phyloP scores from a whole-genome alignment of 2,329 filamentous ascomycete species.

The Leptographium flavum region DNA sequence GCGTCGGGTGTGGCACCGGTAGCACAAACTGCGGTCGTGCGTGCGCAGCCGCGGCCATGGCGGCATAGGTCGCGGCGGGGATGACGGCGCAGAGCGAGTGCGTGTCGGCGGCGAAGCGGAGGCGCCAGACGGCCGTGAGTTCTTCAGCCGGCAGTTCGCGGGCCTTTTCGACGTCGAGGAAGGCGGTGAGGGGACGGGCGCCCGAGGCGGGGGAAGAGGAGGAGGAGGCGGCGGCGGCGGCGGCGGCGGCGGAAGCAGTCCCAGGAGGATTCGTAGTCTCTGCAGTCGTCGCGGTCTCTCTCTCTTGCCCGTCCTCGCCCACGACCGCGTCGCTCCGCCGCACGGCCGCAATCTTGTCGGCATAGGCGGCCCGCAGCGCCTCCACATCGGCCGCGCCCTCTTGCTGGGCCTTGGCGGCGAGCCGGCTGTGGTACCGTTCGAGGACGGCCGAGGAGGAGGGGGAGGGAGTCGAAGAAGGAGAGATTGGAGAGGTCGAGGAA shows the following conservation, averaged over 20 bases:
- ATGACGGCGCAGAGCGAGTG: slow-evolving; percentile 75
- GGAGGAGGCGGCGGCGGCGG: background rate
- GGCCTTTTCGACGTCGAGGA: slow-evolving; percentile 68
- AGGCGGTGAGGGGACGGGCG: slow-evolving; percentile 28
- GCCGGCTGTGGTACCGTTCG: slow-evolving; percentile 79
- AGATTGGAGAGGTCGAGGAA: background rate
- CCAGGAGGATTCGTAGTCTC: background rate
- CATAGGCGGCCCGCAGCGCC: slow-evolving; percentile 68
- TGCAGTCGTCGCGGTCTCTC: background rate
- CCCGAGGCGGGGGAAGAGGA: slow-evolving; percentile 19
- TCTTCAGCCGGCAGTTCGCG: slow-evolving; percentile 61
- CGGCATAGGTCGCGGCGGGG: slow-evolving; percentile 55
- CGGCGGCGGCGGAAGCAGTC: background rate
- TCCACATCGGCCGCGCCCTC: slow-evolving; percentile 57
- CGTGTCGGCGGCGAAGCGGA: slow-evolving; percentile 62
- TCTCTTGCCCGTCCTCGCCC: slow-evolving; percentile 1
- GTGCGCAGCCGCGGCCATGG: slow-evolving; percentile 58
- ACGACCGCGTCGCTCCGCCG: slow-evolving; percentile 50
- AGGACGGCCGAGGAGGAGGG: slow-evolving; percentile 38
- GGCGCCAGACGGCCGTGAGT: slow-evolving; percentile 78
- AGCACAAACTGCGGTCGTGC: slow-evolving; percentile 80
- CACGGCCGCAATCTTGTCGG: slow-evolving; percentile 64
- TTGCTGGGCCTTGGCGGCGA: slow-evolving; percentile 65
- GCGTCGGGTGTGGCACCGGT: slow-evolving; percentile 55
- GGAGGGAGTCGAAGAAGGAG: slow-evolving; percentile 27